Percentiles rank a stretch among this genome's conserved stretches.
Evolutionary conservation across 805 yeast genomes (phyloP).

Genomic region (Monosporozyma solicola): DNA sequence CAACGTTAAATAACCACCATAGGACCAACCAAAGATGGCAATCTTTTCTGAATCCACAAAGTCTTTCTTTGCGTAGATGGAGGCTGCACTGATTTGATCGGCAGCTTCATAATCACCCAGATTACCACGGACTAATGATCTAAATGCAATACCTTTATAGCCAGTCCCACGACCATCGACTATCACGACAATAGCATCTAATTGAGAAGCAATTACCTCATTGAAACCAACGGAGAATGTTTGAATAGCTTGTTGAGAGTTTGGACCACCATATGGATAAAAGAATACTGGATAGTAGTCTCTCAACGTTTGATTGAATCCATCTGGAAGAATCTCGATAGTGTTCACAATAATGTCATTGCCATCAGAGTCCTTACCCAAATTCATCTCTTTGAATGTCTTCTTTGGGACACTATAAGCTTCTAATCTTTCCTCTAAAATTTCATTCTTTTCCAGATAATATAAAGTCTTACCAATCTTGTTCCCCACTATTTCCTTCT

Average conservation of each 20-base stretch:
- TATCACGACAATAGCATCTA: conserved; percentile 80
- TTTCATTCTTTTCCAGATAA: conserved; percentile 34
- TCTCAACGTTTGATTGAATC: conserved; percentile 43
- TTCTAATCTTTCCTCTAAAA: conserved; percentile 32
- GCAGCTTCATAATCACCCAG: conserved; percentile 74
- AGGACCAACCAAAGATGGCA: conserved; percentile 98
- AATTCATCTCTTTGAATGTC: conserved; percentile 42
- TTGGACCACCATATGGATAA: conserved; percentile 93
- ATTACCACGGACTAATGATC: conserved; percentile 71
- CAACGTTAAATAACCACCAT: conserved; percentile 90
- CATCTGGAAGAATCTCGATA: conserved; percentile 68
- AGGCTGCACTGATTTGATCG: conserved; percentile 85
- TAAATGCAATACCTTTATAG: conserved; percentile 66
- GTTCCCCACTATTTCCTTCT: conserved; percentile 10
- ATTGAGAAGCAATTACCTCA: conserved; percentile 64
- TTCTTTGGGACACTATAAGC: conserved; percentile 50
- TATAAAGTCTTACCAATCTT: conserved; percentile 23
- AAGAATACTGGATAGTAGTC: conserved; percentile 78
- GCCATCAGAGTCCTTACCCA: conserved; percentile 42
- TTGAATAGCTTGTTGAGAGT: conserved; percentile 72
- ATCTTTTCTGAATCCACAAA: conserved; percentile 62
- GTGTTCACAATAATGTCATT: conserved; percentile 48
- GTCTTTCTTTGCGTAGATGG: conserved; percentile 48
- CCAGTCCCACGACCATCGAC: conserved; percentile 98
- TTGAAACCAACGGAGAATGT: conserved; percentile 57